Conservation (phyloP, 148 eudicot genomes). For the Arctostaphylos glauca region DNA sequence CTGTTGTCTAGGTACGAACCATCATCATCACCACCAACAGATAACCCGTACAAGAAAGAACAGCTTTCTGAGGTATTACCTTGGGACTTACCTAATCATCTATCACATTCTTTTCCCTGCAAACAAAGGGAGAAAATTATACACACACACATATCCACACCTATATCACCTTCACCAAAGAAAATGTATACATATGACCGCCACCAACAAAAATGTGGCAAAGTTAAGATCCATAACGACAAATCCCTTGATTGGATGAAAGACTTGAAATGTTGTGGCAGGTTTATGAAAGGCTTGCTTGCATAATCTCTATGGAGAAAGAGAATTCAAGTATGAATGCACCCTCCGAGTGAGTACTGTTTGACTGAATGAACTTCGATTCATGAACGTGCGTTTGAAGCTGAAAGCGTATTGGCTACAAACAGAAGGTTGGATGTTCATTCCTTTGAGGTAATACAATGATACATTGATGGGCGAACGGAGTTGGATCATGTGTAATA, state of each 20-base stretch:
- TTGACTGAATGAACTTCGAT: not conserved
- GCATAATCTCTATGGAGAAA: conserved; percentile 62
- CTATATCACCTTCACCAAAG: not conserved
- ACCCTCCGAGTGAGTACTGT: not conserved
- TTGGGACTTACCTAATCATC: not conserved
- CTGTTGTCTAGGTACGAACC: conserved; percentile 66
- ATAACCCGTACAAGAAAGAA: conserved; percentile 35
- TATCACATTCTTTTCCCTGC: not conserved
- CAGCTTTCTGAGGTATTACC: conserved; percentile 57
- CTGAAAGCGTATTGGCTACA: not conserved
- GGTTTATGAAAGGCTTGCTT: conserved; percentile 74
- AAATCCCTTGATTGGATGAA: not conserved
- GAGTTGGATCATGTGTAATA: not conserved
- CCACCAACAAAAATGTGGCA: not conserved
- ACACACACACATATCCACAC: no score
- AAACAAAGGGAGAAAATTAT: not conserved
- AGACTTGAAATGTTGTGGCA: conserved; percentile 21
- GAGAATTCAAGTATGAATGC: conserved; percentile 52
- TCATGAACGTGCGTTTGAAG: not conserved
- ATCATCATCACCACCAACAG: conserved; percentile 31
- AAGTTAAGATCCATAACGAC: not conserved
- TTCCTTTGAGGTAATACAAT: not conserved
- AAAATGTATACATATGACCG: not conserved
- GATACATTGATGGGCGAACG: not conserved
- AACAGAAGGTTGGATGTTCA: not conserved